Conservation (phyloP, 176 grass and related monocot genomes). For the Phyllostachys edulis region DNA sequence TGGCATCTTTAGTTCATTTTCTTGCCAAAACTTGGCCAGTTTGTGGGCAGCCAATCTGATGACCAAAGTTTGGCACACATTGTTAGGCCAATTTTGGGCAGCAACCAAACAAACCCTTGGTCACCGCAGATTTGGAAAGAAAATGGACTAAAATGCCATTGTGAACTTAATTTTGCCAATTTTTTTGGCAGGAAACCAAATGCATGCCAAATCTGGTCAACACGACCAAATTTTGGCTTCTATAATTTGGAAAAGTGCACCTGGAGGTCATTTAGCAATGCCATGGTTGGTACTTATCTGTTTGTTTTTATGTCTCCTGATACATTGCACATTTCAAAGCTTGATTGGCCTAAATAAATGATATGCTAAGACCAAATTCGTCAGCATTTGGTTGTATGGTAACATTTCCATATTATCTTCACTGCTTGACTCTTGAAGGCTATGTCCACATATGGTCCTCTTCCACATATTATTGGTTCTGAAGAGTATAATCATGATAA, state of each 20-base stretch:
- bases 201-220: background rate
- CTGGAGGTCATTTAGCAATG: background rate
- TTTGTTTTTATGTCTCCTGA: background rate
- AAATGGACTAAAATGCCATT: background rate
- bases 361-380: background rate
- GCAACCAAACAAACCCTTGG: background rate
- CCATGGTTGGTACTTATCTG: background rate
- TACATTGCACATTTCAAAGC: background rate
- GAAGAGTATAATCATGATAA: constrained; percentile 82
- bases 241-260: background rate
- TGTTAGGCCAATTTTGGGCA: background rate
- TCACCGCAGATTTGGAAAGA: background rate
- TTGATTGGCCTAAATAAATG: background rate
- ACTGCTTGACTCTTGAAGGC: constrained; percentile 50
- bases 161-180: background rate
- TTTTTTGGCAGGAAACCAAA: background rate
- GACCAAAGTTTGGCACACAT: background rate
- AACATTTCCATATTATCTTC: constrained; percentile 1
- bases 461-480: constrained; percentile 81
- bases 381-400: background rate
- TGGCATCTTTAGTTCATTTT: background rate
- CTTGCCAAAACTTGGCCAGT: background rate
- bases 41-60: background rate
- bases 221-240: background rate
- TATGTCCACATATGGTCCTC: constrained; percentile 40